These are phyloP conservation scores for Hemileccinum rubropunctum DNA, from an alignment of 768 basidiomycete species.

Conservation along the genomic window DNA sequence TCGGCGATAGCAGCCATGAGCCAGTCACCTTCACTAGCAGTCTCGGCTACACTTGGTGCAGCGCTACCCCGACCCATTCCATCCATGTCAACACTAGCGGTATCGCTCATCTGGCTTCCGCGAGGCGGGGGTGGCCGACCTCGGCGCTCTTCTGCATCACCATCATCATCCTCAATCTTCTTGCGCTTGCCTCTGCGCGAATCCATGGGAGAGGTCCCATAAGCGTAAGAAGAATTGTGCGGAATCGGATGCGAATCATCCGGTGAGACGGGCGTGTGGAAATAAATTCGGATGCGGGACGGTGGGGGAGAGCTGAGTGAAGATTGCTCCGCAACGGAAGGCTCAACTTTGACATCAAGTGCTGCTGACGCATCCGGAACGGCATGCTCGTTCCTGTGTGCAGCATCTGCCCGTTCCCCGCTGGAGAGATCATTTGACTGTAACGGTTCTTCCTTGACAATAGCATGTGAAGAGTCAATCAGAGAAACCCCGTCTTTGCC, in stretches of 20 bases:
- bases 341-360: constrained; percentile 32
- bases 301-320: constrained; percentile 49
- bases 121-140: constrained; percentile 61
- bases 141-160: constrained; percentile 70
- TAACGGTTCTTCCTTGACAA: constrained; percentile 32
- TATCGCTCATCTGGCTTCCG: constrained; percentile 46
- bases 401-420: constrained; percentile 19
- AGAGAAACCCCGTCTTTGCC: constrained; percentile 34
- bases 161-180: constrained; percentile 88
- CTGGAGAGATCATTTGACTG: constrained; percentile 19
- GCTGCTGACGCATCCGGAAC: constrained; percentile 29
- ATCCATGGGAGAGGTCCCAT: constrained; percentile 48
- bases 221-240: constrained; percentile 46
- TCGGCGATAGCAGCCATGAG: constrained; percentile 85
- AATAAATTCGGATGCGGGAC: constrained; percentile 87
- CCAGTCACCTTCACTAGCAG: constrained; percentile 78
- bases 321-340: constrained; percentile 26
- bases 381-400: constrained; percentile 20
- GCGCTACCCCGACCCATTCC: constrained; percentile 57
- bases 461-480: constrained; percentile 31
- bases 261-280: constrained; percentile 83
- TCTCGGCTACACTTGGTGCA: constrained; percentile 62
- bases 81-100: constrained; percentile 54
- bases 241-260: constrained; percentile 79
- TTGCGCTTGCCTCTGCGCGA: constrained; percentile 80